phyloP scores from a whole-genome alignment of 1,284 basidiomycete genomes.

The Ganoderma sinense region DNA sequence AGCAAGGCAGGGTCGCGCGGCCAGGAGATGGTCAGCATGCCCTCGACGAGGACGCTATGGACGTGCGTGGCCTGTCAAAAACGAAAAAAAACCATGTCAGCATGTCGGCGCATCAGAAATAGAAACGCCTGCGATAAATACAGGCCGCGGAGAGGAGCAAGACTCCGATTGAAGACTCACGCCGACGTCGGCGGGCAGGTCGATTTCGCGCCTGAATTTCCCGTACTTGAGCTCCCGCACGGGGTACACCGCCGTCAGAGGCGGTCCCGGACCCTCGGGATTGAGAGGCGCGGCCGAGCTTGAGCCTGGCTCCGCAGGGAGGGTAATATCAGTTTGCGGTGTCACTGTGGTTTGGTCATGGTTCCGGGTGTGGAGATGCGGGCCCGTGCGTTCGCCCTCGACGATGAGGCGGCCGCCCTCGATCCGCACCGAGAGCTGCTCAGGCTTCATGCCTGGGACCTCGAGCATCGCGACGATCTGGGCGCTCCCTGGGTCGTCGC shows the following conservation, averaged over 20 bases:
- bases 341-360: neutral
- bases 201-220: slow-evolving; percentile 53
- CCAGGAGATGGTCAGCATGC: slow-evolving; percentile 38
- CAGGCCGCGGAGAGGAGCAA: too few species aligned
- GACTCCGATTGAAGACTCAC: slow-evolving; percentile 50
- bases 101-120: neutral
- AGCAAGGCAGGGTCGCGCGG: slow-evolving; percentile 27
- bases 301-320: slow-evolving; percentile 6
- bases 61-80: slow-evolving; percentile 29
- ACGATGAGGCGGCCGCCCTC: slow-evolving; percentile 52
- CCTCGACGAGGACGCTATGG: slow-evolving; percentile 32
- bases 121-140: slow-evolving; percentile 2
- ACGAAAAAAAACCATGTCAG: slow-evolving; percentile 8
- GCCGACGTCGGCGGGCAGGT: slow-evolving; percentile 55
- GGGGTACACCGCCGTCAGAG: slow-evolving; percentile 33
- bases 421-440: slow-evolving; percentile 54
- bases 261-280: slow-evolving; percentile 12
- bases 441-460: slow-evolving; percentile 60
- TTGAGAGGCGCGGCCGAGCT: neutral
- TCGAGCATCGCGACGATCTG: slow-evolving; percentile 58
- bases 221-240: slow-evolving; percentile 62
- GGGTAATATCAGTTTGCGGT: too few species aligned
- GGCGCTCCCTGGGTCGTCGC: slow-evolving; percentile 52
- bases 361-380: slow-evolving; percentile 18
- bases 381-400: slow-evolving; percentile 50